Conservation (phyloP, 176 grass and related monocot genomes). For the Musa schizocarpa region DNA sequence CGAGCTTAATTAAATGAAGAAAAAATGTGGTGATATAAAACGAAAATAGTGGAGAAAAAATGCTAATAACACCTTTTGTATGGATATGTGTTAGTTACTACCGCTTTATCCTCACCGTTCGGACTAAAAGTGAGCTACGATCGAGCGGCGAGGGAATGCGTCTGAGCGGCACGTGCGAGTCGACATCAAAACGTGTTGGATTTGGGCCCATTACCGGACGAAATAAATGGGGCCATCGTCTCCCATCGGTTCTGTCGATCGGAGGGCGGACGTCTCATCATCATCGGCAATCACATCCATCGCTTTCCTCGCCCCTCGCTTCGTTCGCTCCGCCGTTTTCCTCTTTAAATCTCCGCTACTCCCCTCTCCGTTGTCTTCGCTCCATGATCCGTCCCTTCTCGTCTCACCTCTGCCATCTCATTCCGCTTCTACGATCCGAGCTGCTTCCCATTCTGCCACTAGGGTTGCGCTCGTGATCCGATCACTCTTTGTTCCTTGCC, state of each 20-base stretch:
- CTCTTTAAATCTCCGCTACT: conserved; percentile 3
- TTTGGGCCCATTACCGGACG: neutral
- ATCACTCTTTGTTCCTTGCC: neutral
- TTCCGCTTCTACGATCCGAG: conserved; percentile 5
- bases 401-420: neutral
- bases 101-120: no score
- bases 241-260: conserved; percentile 8
- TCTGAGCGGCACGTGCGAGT: no score
- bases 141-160: no score
- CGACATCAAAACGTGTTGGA: neutral
- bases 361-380: conserved; percentile 1
- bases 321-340: conserved; percentile 33
- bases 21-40: no score
- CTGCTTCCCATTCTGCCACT: neutral
- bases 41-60: no score
- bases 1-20: no score
- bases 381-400: neutral
- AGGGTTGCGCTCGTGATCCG: neutral
- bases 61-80: no score
- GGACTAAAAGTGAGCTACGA: no score
- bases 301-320: conserved; percentile 10
- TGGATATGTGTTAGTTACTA: no score
- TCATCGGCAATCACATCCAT: neutral
- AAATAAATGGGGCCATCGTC: neutral
- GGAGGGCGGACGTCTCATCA: conserved; percentile 26